These are phyloP conservation scores for Lachancea cidri DNA, from an alignment of 805 yeast genomes.

Conservation along the genomic window DNA sequence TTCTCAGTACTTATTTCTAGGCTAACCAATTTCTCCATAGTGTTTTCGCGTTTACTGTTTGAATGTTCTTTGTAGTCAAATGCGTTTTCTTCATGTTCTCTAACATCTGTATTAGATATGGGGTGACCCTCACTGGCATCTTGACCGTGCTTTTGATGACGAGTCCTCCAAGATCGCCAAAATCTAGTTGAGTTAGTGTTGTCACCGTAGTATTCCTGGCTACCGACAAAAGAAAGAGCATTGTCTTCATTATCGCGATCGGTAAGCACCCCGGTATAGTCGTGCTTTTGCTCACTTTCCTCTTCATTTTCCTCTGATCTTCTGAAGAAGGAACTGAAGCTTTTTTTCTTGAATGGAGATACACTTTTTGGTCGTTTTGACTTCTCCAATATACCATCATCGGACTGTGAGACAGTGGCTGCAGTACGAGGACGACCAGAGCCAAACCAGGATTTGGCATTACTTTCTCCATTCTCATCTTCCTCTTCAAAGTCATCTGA, in stretches of 20 bases:
- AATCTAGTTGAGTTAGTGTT: slow-evolving; percentile 8
- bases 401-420: background rate
- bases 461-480: slow-evolving; percentile 2
- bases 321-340: slow-evolving; percentile 15
- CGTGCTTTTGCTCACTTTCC: background rate
- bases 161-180: slow-evolving; percentile 18
- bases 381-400: slow-evolving; percentile 1
- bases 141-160: slow-evolving; percentile 5
- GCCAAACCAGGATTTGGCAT: slow-evolving; percentile 11
- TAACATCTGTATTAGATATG: background rate
- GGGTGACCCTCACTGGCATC: slow-evolving; percentile 5
- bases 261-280: background rate
- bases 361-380: slow-evolving; percentile 11
- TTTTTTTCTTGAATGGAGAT: slow-evolving; percentile 12
- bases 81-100: background rate
- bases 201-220: background rate
- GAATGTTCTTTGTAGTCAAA: background rate
- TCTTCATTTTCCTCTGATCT: slow-evolving; percentile 10
- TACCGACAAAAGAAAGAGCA: background rate
- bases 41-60: too few relatives aligned
- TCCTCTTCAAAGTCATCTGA: slow-evolving; percentile 14
- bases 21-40: too few relatives aligned
- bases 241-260: background rate
- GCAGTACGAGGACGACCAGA: slow-evolving; percentile 7
- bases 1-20: too few relatives aligned